Percentiles rank a stretch among this genome's conserved stretches.
phyloP scores from a whole-genome alignment of 345 rosid genomes.

The Acer saccharum region DNA sequence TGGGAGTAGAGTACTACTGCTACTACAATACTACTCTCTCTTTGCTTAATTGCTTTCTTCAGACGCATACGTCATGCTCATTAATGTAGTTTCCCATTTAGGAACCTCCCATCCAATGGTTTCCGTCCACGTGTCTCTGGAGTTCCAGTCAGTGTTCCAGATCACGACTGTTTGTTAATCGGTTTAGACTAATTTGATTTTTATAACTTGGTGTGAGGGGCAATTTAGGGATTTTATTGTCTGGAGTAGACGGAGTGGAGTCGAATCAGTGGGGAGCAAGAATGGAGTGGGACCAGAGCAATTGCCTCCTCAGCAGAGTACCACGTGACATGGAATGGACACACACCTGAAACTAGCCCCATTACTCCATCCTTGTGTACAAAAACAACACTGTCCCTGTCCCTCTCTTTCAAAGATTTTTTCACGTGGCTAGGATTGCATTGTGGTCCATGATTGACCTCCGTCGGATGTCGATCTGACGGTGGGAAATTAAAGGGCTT shows the following conservation, averaged over 20 bases:
- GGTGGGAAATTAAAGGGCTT: not conserved
- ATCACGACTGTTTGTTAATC: not conserved
- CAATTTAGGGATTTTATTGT: not conserved
- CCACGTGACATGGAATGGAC: slow-evolving; percentile 28
- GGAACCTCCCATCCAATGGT: slow-evolving; percentile 6
- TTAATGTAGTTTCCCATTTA: slow-evolving; percentile 4
- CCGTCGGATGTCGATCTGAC: not conserved
- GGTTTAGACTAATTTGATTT: not conserved
- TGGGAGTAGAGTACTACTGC: too few species aligned
- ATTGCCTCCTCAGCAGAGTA: slow-evolving; percentile 27
- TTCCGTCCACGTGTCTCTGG: not conserved
- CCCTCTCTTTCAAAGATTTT: not conserved
- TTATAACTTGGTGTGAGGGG: not conserved
- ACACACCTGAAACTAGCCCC: slow-evolving; percentile 18
- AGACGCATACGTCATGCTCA: slow-evolving; percentile 16
- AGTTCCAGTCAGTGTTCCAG: not conserved
- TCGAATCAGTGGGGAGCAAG: slow-evolving; percentile 24
- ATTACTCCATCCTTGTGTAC: not conserved
- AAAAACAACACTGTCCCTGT: not conserved
- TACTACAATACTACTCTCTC: not conserved
- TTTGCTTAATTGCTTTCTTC: slow-evolving; percentile 3
- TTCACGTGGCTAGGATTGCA: slow-evolving; percentile 11
- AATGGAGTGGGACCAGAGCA: not conserved
- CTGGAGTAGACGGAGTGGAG: not conserved
- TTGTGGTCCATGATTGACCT: slow-evolving; percentile 16